A percentile compares a stretch with the other conserved stretches of the same genome.
These are phyloP conservation scores for Tylopilus felleus DNA, from an alignment of 768 basidiomycete genomes.

Conservation along the genomic window DNA sequence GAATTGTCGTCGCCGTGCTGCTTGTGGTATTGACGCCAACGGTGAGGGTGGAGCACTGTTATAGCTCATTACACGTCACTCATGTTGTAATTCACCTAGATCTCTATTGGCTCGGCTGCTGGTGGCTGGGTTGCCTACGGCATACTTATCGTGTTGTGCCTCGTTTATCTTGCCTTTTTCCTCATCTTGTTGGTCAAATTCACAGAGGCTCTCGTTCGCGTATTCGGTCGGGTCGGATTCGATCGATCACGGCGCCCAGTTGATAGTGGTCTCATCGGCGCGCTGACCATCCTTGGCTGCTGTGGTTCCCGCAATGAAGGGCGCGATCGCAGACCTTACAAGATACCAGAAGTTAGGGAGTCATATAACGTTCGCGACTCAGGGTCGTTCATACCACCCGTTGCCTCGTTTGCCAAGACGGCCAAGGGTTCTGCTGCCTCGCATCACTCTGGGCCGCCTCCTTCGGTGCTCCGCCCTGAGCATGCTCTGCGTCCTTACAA, in stretches of 20 bases:
- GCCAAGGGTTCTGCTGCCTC: slow-evolving; percentile 32
- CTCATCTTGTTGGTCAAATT: slow-evolving; percentile 84
- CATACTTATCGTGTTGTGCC: slow-evolving; percentile 75
- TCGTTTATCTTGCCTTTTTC: slow-evolving; percentile 81
- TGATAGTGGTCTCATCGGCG: slow-evolving; percentile 87
- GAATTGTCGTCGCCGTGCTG: slow-evolving; percentile 87
- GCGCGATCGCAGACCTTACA: slow-evolving; percentile 23
- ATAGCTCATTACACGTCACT: slow-evolving; percentile 4
- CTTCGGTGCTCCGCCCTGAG: slow-evolving; percentile 75
- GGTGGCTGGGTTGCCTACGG: slow-evolving; percentile 94
- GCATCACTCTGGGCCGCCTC: slow-evolving; percentile 49
- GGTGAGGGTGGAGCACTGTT: slow-evolving; percentile 45
- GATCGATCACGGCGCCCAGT: slow-evolving; percentile 76
- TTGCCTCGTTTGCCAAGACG: slow-evolving; percentile 28
- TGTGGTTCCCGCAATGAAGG: slow-evolving; percentile 51
- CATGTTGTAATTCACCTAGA: slow-evolving; percentile 43
- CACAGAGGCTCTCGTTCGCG: slow-evolving; percentile 75
- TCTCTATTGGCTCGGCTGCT: slow-evolving; percentile 76
- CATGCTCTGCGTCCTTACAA: slow-evolving; percentile 72
- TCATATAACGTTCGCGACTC: slow-evolving; percentile 35
- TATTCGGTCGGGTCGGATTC: slow-evolving; percentile 76
- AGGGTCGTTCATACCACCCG: slow-evolving; percentile 50
- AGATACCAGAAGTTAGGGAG: slow-evolving; percentile 26
- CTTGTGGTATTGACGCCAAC: slow-evolving; percentile 87
- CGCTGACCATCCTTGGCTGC: slow-evolving; percentile 65